phyloP scores from a whole-genome alignment of 2,329 filamentous ascomycete genomes.

The Colletotrichum simmondsii region DNA sequence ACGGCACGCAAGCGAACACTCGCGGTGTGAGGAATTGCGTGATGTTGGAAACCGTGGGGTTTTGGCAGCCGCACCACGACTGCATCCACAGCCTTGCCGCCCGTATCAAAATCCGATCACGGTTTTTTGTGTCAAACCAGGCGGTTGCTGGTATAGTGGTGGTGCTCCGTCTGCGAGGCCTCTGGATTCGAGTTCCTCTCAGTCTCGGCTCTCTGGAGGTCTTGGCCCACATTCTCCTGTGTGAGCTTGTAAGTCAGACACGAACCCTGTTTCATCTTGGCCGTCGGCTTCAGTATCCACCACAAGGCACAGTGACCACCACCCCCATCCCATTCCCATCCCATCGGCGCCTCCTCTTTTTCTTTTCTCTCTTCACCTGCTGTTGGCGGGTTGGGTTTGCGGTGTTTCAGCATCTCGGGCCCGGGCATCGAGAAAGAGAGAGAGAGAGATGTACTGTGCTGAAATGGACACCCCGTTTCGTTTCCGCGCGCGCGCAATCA shows the following conservation, averaged over 20 bases:
- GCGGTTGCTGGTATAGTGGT: neutral
- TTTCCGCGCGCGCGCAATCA: slow-evolving; percentile 5
- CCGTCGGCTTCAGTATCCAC: neutral
- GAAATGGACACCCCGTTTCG: slow-evolving; percentile 16
- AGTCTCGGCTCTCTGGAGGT: neutral
- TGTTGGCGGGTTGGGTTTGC: slow-evolving; percentile 1
- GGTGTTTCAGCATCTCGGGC: slow-evolving; percentile 25
- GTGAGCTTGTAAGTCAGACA: slow-evolving; percentile 30
- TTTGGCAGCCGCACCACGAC: neutral
- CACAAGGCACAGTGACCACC: neutral
- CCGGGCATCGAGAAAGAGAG: slow-evolving; percentile 1
- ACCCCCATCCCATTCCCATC: neutral
- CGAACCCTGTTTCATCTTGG: slow-evolving; percentile 28
- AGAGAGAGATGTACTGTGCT: neutral
- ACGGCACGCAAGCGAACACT: neutral
- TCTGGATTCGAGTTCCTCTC: neutral
- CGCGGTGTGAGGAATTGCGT: slow-evolving; percentile 2
- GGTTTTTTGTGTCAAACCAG: neutral
- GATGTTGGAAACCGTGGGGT: neutral
- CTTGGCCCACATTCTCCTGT: slow-evolving; percentile 32
- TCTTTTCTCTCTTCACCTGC: neutral
- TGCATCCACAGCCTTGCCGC: neutral
- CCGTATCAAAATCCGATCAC: neutral
- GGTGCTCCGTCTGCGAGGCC: slow-evolving; percentile 7
- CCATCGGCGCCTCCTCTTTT: neutral